Evolutionary conservation across 495 filamentous ascomycete species (phyloP).

Genomic region (Ramalina peruviana): DNA sequence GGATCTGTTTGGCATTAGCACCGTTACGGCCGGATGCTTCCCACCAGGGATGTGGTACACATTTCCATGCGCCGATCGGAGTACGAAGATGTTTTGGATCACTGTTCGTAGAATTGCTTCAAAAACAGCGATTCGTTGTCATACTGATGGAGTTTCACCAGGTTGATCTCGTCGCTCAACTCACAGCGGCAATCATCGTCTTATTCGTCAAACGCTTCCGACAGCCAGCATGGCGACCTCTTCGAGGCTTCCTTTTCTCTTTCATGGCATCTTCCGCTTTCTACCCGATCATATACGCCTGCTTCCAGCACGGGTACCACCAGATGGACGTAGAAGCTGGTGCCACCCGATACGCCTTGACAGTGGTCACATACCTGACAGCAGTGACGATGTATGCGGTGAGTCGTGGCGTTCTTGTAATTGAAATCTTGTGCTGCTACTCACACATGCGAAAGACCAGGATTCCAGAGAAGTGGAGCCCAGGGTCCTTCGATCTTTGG

Average conservation of each 20-base stretch:
- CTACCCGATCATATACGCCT: slow-evolving; percentile 7
- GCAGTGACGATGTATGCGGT: slow-evolving; percentile 6
- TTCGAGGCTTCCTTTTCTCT: slow-evolving; percentile 3
- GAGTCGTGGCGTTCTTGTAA: background rate
- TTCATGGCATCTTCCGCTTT: slow-evolving; percentile 12
- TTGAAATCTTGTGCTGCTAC: background rate
- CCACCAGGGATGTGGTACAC: slow-evolving; percentile 35
- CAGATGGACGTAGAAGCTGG: slow-evolving; percentile 7
- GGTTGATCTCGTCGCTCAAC: slow-evolving; percentile 17
- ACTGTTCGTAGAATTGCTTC: slow-evolving; percentile 18
- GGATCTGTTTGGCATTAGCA: slow-evolving; percentile 35
- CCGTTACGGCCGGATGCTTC: slow-evolving; percentile 32
- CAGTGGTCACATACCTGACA: slow-evolving; percentile 1
- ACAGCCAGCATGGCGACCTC: slow-evolving; percentile 3
- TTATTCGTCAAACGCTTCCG: slow-evolving; percentile 3
- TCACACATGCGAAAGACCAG: slow-evolving; percentile 14
- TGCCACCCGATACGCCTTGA: slow-evolving; percentile 18
- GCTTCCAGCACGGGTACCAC: background rate
- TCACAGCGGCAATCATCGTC: slow-evolving; percentile 5
- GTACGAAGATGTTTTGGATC: slow-evolving; percentile 30
- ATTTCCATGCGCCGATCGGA: slow-evolving; percentile 32
- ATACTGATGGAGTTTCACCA: slow-evolving; percentile 23
- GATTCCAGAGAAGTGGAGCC: slow-evolving; percentile 25
- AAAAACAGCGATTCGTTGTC: slow-evolving; percentile 22
- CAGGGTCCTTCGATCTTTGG: slow-evolving; percentile 53